phyloP scores from a whole-genome alignment of 108 stramenopile species.

The Skeletonema costatum region DNA sequence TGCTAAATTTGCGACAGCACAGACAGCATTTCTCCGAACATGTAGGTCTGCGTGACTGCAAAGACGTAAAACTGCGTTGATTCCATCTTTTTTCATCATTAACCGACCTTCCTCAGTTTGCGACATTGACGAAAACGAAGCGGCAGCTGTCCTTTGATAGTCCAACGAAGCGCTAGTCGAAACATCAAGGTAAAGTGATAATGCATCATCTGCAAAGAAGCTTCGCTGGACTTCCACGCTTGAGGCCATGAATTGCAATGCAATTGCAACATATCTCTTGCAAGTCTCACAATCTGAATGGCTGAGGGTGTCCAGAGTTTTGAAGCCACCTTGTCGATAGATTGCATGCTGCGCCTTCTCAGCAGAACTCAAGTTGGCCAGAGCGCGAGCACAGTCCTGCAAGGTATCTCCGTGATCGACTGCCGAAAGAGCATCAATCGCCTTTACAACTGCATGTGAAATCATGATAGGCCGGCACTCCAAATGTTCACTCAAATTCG shows the following conservation, averaged over 20 bases:
- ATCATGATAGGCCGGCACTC: slow-evolving; percentile 75
- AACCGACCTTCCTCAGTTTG: slow-evolving; percentile 68
- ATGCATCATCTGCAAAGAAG: slow-evolving; percentile 58
- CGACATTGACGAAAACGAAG: slow-evolving; percentile 77
- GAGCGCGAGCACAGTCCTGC: slow-evolving; percentile 71
- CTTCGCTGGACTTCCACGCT: slow-evolving; percentile 66
- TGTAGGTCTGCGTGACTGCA: slow-evolving; percentile 63
- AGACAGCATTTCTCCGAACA: slow-evolving; percentile 64
- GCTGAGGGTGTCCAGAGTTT: slow-evolving; percentile 62
- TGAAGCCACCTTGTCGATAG: slow-evolving; percentile 74
- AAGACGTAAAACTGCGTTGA: slow-evolving; percentile 62
- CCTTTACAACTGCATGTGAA: slow-evolving; percentile 57
- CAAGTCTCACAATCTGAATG: slow-evolving; percentile 60
- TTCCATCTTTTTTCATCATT: slow-evolving; percentile 61
- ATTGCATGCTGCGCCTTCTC: slow-evolving; percentile 70
- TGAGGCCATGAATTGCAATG: slow-evolving; percentile 72
- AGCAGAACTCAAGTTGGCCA: slow-evolving; percentile 77
- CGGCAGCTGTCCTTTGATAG: slow-evolving; percentile 85
- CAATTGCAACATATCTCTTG: slow-evolving; percentile 83
- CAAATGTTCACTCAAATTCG: slow-evolving; percentile 71
- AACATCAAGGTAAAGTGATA: slow-evolving; percentile 61
- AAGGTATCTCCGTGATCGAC: slow-evolving; percentile 62
- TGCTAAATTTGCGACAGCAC: slow-evolving; percentile 78
- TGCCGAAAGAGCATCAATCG: slow-evolving; percentile 55
- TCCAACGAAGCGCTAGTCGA: slow-evolving; percentile 69